Percentiles rank a stretch among this genome's conserved stretches.
Conservation (phyloP, 78 protist species). For the Dictyostelium firmibasis region DNA sequence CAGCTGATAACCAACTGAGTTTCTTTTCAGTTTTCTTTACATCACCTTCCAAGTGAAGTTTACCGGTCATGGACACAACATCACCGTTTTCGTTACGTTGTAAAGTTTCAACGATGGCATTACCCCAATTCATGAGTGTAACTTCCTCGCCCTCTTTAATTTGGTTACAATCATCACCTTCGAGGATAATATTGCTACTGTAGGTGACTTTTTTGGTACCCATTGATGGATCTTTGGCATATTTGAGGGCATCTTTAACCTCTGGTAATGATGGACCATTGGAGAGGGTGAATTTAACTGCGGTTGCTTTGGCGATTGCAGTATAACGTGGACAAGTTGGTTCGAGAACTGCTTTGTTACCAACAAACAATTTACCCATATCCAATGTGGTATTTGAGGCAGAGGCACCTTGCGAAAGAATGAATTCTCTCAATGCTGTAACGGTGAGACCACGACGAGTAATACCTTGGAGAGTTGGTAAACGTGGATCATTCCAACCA, state of each 20-base stretch:
- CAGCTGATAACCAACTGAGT: conserved; percentile 94
- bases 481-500: conserved; percentile 99
- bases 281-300: conserved; percentile 7
- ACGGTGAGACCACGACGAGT: conserved; percentile 96
- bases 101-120: conserved; percentile 79
- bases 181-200: conserved; percentile 60
- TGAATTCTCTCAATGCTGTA: conserved; percentile 90
- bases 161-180: conserved; percentile 85
- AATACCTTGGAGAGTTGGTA: conserved; percentile 98
- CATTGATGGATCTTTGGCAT: conserved; percentile 87
- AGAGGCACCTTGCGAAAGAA: conserved; percentile 87
- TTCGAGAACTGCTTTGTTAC: conserved; percentile 95
- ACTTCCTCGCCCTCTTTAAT: conserved; percentile 89
- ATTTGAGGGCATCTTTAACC: conserved; percentile 47
- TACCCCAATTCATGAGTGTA: conserved; percentile 98
- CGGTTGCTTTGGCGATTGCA: conserved; percentile 4
- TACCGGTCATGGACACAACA: conserved; percentile 40
- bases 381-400: conserved; percentile 60
- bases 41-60: conserved; percentile 84
- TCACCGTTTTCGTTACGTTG: conserved; percentile 18
- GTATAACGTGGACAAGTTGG: conserved; percentile 84
- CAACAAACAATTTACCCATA: conserved; percentile 92
- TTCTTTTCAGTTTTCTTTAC: conserved; percentile 93
- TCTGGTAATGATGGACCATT: conserved; percentile 54
- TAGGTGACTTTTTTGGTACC: conserved; percentile 87